Evolutionary conservation across 345 rosid species (phyloP).

Genomic region (Salix koriyanagi): DNA sequence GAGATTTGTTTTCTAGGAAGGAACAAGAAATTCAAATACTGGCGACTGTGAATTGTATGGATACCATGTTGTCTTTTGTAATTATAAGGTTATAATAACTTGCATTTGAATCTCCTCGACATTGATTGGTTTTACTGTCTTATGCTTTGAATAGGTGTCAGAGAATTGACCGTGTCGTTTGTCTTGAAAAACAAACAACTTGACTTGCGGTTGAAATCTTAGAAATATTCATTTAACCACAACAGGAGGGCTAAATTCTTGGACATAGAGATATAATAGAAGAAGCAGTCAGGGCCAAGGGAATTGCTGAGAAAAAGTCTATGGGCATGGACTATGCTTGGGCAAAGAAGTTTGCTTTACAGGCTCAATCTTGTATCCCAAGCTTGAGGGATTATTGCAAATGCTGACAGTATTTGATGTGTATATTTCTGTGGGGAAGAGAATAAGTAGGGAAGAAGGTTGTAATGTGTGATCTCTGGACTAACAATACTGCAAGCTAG

Average conservation of each 20-base stretch:
- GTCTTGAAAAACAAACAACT: slow-evolving; percentile 8
- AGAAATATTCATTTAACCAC: slow-evolving; percentile 3
- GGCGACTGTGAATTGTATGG: background rate
- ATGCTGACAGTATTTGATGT: slow-evolving; percentile 34
- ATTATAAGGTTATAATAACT: background rate
- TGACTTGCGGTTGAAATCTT: slow-evolving; percentile 9
- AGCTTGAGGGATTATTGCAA: slow-evolving; percentile 38
- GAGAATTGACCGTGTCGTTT: background rate
- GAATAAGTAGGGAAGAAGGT: slow-evolving; percentile 30
- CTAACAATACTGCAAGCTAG: slow-evolving; percentile 38
- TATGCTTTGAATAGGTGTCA: slow-evolving; percentile 26
- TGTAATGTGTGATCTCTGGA: slow-evolving; percentile 32
- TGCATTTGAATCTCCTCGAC: background rate
- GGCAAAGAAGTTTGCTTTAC: slow-evolving; percentile 44
- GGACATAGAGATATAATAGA: slow-evolving; percentile 21
- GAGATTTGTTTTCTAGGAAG: background rate
- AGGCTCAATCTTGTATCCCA: slow-evolving; percentile 47
- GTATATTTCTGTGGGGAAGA: slow-evolving; percentile 31
- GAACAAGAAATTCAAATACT: background rate
- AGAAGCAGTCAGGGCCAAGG: slow-evolving; percentile 44
- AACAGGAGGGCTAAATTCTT: slow-evolving; percentile 9
- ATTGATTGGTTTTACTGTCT: background rate
- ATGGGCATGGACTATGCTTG: slow-evolving; percentile 26
- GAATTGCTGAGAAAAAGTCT: slow-evolving; percentile 42
- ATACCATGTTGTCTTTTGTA: background rate